These are phyloP conservation scores for Venturia asperata DNA, from an alignment of 2,329 filamentous ascomycete genomes.

Conservation along the genomic window DNA sequence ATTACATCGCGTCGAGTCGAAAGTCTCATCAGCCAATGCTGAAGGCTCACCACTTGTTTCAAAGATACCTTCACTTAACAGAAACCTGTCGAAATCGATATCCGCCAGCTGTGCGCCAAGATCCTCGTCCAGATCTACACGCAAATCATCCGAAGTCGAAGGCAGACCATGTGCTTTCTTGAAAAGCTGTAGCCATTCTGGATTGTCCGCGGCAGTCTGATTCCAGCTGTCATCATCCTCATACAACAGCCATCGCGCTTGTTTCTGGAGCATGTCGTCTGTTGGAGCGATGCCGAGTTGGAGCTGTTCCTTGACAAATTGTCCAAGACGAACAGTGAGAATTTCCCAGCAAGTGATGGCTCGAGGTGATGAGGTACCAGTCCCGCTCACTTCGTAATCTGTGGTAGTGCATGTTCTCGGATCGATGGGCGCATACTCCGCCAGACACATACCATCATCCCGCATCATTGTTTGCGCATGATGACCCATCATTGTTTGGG, in stretches of 20 bases:
- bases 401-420: not conserved
- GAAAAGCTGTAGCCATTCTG: conserved; percentile 22
- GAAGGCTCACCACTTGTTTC: not conserved
- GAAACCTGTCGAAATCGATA: conserved; percentile 7
- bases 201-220: conserved; percentile 34
- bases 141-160: not conserved
- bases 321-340: conserved; percentile 40
- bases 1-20: not conserved
- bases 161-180: conserved; percentile 21
- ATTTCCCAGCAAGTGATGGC: conserved; percentile 44
- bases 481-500: not conserved
- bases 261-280: conserved; percentile 44
- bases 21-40: not conserved
- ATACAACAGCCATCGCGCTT: conserved; percentile 43
- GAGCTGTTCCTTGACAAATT: conserved; percentile 36
- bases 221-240: conserved; percentile 45
- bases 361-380: not conserved
- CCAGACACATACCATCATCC: not conserved
- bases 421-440: not conserved
- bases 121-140: conserved; percentile 20
- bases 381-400: conserved; percentile 15
- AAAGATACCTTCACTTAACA: conserved; percentile 9
- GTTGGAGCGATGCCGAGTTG: conserved; percentile 36
- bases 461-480: conserved; percentile 1
- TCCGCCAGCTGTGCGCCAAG: conserved; percentile 17